Base-by-base conservation (phyloP, 805 yeast genomes). In the Candida mattraensis region DNA sequence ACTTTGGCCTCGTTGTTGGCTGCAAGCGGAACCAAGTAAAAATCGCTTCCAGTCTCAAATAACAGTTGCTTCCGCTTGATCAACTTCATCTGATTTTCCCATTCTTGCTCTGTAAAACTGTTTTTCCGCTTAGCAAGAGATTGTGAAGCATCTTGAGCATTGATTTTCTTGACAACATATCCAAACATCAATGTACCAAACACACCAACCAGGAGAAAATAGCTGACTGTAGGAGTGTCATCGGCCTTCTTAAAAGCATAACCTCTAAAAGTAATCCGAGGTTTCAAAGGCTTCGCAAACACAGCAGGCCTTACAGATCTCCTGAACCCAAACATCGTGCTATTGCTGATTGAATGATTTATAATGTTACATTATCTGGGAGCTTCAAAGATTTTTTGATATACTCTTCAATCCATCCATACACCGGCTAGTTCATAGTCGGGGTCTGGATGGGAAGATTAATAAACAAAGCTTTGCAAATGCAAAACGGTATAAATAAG, bases 81-180 rank as follows among this genome's bases (percentile, higher is more conserved):
- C 28, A 44, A 42, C 8, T 43, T 39, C 59, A 72, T 33, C 60
- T 73, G 48, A 49, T 55, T 44, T 23, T 50, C 58, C 68, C 75
- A 72, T 43, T 76, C 81, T 25, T 67, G 62, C 37, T 74, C 78
- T 11, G 69, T 61, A 42, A 66, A 74, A 5, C 72, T 56, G 24
- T 57, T 72, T 39, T 60, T 63, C 13, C 51, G 44, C 36, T 56
- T 58, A n/a, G 50, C 49, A 19, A 56, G 39, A 24, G 60, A 49
- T 31, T 45, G 50, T 4, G 50, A 24, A 3, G 62, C 50, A 38
- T 62, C 65, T 34, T 63, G 64, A 5, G 36, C 54, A 18, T 56
- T 53, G 20, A 63, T 51, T 28, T 54, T 47, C 17, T 54, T 48
- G 20, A 61, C 61, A 9, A 55, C 61, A 9, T 53, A 47, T 1